A percentile compares a stretch with the other conserved stretches of the same genome.
Evolutionary conservation across 208 protist species (phyloP).

Genomic region (Acanthamoeba royreba): DNA sequence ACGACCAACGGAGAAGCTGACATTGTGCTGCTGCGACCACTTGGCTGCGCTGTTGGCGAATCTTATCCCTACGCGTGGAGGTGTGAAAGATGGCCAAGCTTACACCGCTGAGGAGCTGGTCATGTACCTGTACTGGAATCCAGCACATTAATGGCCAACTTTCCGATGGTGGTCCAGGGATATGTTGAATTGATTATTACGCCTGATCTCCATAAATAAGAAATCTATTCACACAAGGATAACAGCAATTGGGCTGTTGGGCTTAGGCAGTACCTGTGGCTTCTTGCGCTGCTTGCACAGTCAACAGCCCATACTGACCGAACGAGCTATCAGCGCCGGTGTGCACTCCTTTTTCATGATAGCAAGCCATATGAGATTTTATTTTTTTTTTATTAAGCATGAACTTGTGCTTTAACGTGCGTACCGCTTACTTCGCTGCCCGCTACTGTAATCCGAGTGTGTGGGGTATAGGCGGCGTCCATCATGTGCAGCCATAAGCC

Average conservation of each 20-base stretch:
- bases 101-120: background rate
- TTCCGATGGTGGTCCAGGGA: too few relatives aligned
- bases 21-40: background rate
- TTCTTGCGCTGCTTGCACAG: background rate
- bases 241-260: background rate
- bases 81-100: background rate
- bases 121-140: too few relatives aligned
- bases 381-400: background rate
- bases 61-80: background rate
- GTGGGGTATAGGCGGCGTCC: background rate
- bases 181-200: too few relatives aligned
- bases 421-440: background rate
- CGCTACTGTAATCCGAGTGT: background rate
- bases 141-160: too few relatives aligned
- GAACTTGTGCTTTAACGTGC: background rate
- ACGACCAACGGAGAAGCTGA: background rate
- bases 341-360: background rate
- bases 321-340: background rate
- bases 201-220: background rate
- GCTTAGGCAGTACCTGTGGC: background rate
- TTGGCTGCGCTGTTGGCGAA: background rate
- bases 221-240: background rate
- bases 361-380: background rate
- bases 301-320: background rate
- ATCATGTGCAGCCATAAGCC: background rate